Evolutionary conservation across 768 basidiomycete genomes (phyloP), one percentile per base, ranked within the genome.

Genomic region (Rubroboletus satanas): DNA sequence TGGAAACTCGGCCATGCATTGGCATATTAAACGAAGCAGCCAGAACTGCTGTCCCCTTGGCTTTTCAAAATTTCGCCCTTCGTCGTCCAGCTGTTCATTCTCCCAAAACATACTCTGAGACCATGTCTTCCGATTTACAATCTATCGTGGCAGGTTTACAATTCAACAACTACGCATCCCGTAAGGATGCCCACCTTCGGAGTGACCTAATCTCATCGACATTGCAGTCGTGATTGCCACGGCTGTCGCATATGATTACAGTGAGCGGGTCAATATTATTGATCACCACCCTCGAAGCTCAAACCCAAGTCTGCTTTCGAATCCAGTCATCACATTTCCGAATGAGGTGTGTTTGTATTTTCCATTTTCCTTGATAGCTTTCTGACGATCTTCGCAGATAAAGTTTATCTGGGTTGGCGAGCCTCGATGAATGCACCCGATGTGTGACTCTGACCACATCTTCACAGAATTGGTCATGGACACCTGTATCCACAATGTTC

Each of bases 191-290:
- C 28, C 14, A 9, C 9, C 15, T 38, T 39, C 18, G 7, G 5
- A 35, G n/a, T n/a, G 15, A 32, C 43, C 39, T 32, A 2, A 39
- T 33, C 49, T 58, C 21, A 64, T 38, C 4, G 9, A 36, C 12
- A 12, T 45, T 42, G 28, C 43, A 67, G 65, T 66, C 3, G 45
- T 31, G 18, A 21, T 50, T 21, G 31, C n/a, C 18, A 44, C 62
- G 1, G 64, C 42, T 3, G 37, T 61, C n/a, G 2, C 17, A n/a
- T 64, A 66, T 48, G 64, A 66, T 23, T 66, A 61, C 39, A 21
- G 65, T 66, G 45, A 48, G 61, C 56, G 8, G 26, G 26, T 26
- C 26, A 26, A 26, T 26, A 26, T 26, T 21, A 26, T 33, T 32
- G 3, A 37, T 39, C 32, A 3, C 2, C 14, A n/a, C 14, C 7